A percentile compares a stretch with the other conserved stretches of the same genome.
These are phyloP conservation scores for Mitragyna speciosa DNA, from an alignment of 257 asterid species.

Conservation along the genomic window DNA sequence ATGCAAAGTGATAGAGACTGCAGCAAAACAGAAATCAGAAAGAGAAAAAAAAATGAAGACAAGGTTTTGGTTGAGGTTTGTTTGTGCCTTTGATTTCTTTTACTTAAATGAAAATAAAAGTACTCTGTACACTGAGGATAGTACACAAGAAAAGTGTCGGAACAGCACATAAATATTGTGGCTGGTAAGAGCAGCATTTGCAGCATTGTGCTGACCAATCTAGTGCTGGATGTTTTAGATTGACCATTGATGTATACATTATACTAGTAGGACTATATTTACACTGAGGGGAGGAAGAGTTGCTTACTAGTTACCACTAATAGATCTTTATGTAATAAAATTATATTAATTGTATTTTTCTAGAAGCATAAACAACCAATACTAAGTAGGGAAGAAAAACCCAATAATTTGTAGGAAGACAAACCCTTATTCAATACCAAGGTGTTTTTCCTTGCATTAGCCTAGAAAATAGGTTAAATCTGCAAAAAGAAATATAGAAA, in stretches of 20 bases:
- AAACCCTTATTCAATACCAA: too few relatives aligned
- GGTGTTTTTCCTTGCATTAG: too few relatives aligned
- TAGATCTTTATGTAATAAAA: too few relatives aligned
- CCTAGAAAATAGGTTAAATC: too few relatives aligned
- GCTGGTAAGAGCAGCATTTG: background rate
- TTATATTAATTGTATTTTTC: too few relatives aligned
- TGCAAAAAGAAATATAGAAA: too few relatives aligned
- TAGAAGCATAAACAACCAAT: too few relatives aligned
- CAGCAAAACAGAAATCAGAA: background rate
- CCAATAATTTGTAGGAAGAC: too few relatives aligned
- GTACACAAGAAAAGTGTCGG: background rate
- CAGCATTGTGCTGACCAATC: background rate
- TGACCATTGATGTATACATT: background rate
- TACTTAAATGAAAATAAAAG: background rate
- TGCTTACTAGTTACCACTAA: too few relatives aligned
- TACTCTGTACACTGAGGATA: background rate
- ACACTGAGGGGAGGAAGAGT: too few relatives aligned
- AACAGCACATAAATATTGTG: conserved; percentile 2
- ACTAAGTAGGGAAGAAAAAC: too few relatives aligned
- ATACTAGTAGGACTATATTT: too few relatives aligned
- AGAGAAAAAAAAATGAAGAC: background rate
- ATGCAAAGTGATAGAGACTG: background rate
- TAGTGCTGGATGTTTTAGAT: background rate
- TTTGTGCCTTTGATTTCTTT: background rate
- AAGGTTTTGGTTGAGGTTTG: background rate